Evolutionary conservation across 2,329 filamentous ascomycete species (phyloP).

Genomic region (Scedosporium aurantiacum): DNA sequence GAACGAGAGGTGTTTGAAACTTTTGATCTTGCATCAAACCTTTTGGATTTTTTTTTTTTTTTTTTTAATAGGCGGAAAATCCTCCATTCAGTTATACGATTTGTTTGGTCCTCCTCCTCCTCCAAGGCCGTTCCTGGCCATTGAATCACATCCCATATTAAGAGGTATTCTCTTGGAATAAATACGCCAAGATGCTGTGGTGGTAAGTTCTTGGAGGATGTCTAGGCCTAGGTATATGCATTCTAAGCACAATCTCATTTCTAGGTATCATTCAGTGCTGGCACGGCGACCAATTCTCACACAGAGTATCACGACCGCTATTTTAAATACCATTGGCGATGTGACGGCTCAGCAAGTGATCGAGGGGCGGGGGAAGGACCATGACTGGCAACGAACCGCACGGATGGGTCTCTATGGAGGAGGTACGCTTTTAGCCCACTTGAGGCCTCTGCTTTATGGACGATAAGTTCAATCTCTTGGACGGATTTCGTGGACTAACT

Average conservation of each 20-base stretch:
- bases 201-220: neutral
- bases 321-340: slow-evolving; percentile 90
- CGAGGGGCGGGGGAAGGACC: slow-evolving; percentile 66
- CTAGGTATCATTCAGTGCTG: slow-evolving; percentile 78
- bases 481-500: neutral
- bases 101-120: neutral
- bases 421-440: slow-evolving; percentile 34
- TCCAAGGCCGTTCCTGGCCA: neutral
- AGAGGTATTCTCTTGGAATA: neutral
- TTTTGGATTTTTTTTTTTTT: slow-evolving; percentile 9
- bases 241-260: neutral
- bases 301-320: slow-evolving; percentile 77
- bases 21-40: too few relatives aligned
- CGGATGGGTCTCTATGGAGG: slow-evolving; percentile 77
- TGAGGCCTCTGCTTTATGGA: neutral
- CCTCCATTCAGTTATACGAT: neutral
- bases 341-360: slow-evolving; percentile 83
- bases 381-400: slow-evolving; percentile 60
- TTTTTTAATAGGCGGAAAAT: neutral
- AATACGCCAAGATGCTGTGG: neutral
- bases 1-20: too few relatives aligned
- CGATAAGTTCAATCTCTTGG: neutral
- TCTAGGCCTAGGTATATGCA: neutral
- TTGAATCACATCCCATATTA: neutral
- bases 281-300: slow-evolving; percentile 76